Conservation (phyloP, 2,329 filamentous ascomycete species). For the Eutypa lata region DNA sequence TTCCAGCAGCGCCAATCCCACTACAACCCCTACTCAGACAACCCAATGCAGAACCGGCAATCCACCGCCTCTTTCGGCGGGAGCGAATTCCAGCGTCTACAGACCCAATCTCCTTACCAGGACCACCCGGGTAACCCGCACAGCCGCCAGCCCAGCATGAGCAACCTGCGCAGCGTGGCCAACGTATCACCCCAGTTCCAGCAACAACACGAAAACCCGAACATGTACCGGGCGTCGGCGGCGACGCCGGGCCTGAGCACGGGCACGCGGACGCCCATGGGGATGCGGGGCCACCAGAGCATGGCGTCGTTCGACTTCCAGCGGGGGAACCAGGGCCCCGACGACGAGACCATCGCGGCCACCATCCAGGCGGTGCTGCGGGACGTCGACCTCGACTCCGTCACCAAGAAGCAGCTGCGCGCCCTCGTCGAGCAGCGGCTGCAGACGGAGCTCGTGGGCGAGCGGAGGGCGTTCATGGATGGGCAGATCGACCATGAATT, state of each 20-base stretch:
- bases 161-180: conserved; percentile 50
- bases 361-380: conserved; percentile 78
- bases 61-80: conserved; percentile 65
- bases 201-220: too few species aligned
- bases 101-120: conserved; percentile 51
- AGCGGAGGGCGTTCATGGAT: conserved; percentile 86
- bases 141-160: conserved; percentile 52
- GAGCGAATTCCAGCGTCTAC: conserved; percentile 46
- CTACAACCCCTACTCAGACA: conserved; percentile 45
- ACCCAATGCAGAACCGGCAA: conserved; percentile 60
- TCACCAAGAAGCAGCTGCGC: conserved; percentile 96
- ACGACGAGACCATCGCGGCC: conserved; percentile 76
- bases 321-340: conserved; percentile 60
- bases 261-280: conserved; percentile 45
- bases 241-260: conserved; percentile 46
- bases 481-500: conserved; percentile 89
- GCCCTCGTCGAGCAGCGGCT: conserved; percentile 90
- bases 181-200: conserved; percentile 45
- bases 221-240: conserved; percentile 38
- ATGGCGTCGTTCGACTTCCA: conserved; percentile 60
- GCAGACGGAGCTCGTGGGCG: conserved; percentile 82
- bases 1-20: conserved; percentile 54
- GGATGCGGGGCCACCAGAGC: conserved; percentile 44
- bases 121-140: conserved; percentile 47
- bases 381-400: conserved; percentile 92